Percentiles rank a stretch among this genome's conserved stretches.
Evolutionary conservation across 2,329 filamentous ascomycete genomes (phyloP).

Genomic region (Stachybotrys echinatus): DNA sequence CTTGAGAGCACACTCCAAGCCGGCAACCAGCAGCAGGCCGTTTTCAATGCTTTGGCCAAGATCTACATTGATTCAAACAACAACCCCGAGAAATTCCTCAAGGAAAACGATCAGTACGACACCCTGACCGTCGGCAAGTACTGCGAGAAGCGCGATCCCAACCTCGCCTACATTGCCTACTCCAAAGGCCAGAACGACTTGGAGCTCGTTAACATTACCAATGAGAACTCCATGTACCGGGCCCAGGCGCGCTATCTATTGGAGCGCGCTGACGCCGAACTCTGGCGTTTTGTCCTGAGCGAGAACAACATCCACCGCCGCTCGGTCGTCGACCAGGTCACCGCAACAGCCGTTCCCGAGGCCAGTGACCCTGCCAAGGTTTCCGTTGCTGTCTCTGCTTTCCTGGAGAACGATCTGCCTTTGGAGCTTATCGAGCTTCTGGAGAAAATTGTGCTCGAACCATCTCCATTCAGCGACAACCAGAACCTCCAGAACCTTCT

Average conservation of each 20-base stretch:
- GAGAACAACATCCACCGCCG: conserved; percentile 94
- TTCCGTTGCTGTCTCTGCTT: conserved; percentile 86
- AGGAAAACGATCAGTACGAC: conserved; percentile 96
- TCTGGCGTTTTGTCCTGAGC: conserved; percentile 93
- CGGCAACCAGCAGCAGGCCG: conserved; percentile 92
- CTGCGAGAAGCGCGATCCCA: conserved; percentile 97
- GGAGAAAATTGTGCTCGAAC: conserved; percentile 99
- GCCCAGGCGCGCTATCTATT: conserved; percentile 94
- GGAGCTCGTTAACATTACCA: conserved; percentile 95
- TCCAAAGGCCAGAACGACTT: conserved; percentile 95
- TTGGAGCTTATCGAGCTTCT: conserved; percentile 93
- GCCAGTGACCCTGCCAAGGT: conserved; percentile 92
- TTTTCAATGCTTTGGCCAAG: conserved; percentile 96
- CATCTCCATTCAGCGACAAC: conserved; percentile 98
- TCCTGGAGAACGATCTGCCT: conserved; percentile 86
- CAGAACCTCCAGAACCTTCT: conserved; percentile 92
- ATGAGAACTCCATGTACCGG: conserved; percentile 99
- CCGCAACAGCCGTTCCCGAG: conserved; percentile 89
- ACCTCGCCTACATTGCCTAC: conserved; percentile 91
- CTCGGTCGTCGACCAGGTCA: conserved; percentile 93
- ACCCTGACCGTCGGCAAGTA: conserved; percentile 91
- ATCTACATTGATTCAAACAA: conserved; percentile 99
- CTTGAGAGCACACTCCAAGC: conserved; percentile 83
- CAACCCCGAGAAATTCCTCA: conserved; percentile 94
- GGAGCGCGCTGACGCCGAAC: conserved; percentile 80